These are phyloP conservation scores for Boletus subparvulus DNA, from an alignment of 768 basidiomycete species.

Conservation along the genomic window DNA sequence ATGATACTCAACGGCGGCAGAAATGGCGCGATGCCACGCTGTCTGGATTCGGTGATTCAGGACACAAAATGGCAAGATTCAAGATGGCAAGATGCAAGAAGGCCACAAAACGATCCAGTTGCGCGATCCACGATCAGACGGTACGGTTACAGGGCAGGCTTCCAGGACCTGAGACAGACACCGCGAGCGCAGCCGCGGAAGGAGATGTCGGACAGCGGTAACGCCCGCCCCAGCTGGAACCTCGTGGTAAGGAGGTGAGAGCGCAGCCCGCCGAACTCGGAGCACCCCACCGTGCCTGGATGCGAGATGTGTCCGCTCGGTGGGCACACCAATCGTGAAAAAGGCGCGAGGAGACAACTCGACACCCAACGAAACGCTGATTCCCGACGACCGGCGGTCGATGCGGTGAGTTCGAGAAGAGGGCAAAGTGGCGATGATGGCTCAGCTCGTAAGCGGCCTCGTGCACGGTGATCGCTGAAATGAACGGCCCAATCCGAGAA, in stretches of 20 bases:
- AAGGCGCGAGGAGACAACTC: neutral
- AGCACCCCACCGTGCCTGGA: neutral
- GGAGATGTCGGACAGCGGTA: neutral
- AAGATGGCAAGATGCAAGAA: neutral
- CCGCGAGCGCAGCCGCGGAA: neutral
- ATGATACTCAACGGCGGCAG: neutral
- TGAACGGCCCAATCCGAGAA: constrained; percentile 22
- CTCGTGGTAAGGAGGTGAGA: neutral
- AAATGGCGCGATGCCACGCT: neutral
- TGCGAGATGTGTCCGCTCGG: neutral
- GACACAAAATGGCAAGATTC: neutral
- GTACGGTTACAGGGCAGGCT: neutral
- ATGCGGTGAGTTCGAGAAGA: constrained; percentile 9
- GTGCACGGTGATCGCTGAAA: constrained; percentile 24
- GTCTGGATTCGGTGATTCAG: neutral
- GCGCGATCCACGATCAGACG: constrained; percentile 4
- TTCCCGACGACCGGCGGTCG: neutral
- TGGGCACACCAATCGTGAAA: neutral
- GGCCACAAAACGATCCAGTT: neutral
- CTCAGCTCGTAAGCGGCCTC: constrained; percentile 19
- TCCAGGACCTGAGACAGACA: constrained; percentile 7
- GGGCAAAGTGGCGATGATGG: constrained; percentile 9
- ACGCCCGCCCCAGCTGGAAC: neutral
- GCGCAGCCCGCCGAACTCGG: constrained; percentile 17
- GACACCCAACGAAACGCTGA: neutral